These are phyloP conservation scores for Thelonectria rubi DNA, from an alignment of 2,329 filamentous ascomycete genomes.

Conservation along the genomic window DNA sequence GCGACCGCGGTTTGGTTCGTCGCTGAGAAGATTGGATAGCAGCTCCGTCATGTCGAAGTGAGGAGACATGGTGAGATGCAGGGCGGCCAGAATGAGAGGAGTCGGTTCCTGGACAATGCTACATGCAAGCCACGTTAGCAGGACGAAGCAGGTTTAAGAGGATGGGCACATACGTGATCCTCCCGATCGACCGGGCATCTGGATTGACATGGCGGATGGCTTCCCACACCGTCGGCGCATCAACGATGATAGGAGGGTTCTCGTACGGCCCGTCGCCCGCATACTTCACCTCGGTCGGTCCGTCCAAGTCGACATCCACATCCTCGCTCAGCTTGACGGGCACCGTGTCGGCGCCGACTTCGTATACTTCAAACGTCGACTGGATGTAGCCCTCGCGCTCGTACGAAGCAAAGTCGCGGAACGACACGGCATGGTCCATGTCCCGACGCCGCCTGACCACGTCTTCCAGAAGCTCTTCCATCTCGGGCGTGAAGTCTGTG, in stretches of 20 bases:
- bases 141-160: background rate
- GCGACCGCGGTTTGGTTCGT: constrained; percentile 54
- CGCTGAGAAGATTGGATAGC: constrained; percentile 62
- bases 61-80: constrained; percentile 65
- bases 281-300: constrained; percentile 39
- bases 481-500: constrained; percentile 53
- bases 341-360: constrained; percentile 58
- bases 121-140: constrained; percentile 14
- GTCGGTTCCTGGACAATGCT: constrained; percentile 69
- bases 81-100: constrained; percentile 65
- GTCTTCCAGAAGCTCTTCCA: constrained; percentile 50
- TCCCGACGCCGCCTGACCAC: constrained; percentile 47
- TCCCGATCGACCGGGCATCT: constrained; percentile 57
- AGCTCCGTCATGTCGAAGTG: constrained; percentile 72
- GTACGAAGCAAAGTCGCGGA: constrained; percentile 48
- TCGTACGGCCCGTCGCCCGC: constrained; percentile 39
- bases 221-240: constrained; percentile 54
- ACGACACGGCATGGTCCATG: constrained; percentile 44
- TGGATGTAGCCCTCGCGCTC: constrained; percentile 54
- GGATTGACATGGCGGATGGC: constrained; percentile 51
- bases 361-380: constrained; percentile 66
- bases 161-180: constrained; percentile 59
- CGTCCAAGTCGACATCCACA: constrained; percentile 37
- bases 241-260: constrained; percentile 45
- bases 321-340: constrained; percentile 47